Conservation (phyloP, 345 rosid genomes). For the Excoecaria agallocha region DNA sequence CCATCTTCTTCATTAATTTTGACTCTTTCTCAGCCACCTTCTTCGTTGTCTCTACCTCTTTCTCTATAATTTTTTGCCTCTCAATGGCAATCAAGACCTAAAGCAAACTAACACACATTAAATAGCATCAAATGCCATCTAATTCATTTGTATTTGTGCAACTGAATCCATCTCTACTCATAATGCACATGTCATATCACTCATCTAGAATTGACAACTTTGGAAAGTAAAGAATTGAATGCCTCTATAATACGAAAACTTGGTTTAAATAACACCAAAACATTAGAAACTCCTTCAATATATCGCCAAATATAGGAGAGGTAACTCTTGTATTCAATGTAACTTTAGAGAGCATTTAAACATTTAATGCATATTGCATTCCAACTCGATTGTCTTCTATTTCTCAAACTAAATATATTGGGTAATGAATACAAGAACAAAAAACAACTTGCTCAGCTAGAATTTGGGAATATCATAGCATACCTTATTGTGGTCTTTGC, state of each 20-base stretch:
- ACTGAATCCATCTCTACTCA: too few species aligned
- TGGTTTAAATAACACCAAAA: not conserved
- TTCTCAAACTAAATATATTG: not conserved
- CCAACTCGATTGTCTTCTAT: not conserved
- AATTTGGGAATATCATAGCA: not conserved
- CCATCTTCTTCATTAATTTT: too few species aligned
- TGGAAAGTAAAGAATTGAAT: not conserved
- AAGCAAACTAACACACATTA: too few species aligned
- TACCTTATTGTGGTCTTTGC: constrained; percentile 72
- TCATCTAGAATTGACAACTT: too few species aligned
- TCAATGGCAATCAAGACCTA: too few species aligned
- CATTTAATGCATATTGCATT: not conserved
- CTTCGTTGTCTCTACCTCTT: too few species aligned
- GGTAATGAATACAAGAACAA: not conserved
- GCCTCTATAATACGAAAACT: too few species aligned
- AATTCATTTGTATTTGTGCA: too few species aligned
- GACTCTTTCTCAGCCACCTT: too few species aligned
- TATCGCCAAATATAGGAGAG: not conserved
- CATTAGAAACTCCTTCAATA: not conserved
- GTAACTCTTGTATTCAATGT: not conserved
- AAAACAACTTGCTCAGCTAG: not conserved
- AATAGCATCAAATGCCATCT: too few species aligned
- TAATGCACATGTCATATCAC: too few species aligned
- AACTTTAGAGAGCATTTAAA: constrained; percentile 1
- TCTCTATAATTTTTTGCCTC: too few species aligned